Evolutionary conservation across 202 grass and related monocot species (phyloP), one percentile per base, ranked within the genome.

Genomic region (Dendrocalamus latiflorus): DNA sequence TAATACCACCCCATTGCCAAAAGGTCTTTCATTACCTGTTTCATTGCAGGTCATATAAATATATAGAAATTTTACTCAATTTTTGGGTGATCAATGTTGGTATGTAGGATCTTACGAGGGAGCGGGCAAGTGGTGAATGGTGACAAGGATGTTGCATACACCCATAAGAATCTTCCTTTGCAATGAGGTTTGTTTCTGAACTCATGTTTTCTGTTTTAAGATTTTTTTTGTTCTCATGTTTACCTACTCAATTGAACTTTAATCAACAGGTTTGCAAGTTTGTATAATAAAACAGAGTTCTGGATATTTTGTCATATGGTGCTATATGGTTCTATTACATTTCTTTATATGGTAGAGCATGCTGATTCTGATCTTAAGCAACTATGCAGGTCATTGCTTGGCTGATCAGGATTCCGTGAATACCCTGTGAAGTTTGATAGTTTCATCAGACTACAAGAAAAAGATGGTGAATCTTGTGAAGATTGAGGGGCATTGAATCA

Each of bases 61-160:
- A 51, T 78, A 45, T 17, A 22, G 65, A 4, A 16, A 22, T 21
- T 41, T 39, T 39, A 34, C 57, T 76, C 63, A 57, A 21, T 60
- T 73, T 76, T 66, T 85, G 68, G 3, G 26, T 81, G 50, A 10
- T 64, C 26, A 81, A 36, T 68, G 41, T 80, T 90, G 12, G 36
- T 70, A 5, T 92, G 75, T 75, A 99, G 96, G 96, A 90, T 99
- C 72, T 84, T 99, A 83, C 89, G 75, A 78, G 96, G 93, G 5
- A 90, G 20, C n/a, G 96, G 93, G 8, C 93, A 99, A 88, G 71
- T 96, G 13, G 93, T 99, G 77, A 90, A 94, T 50, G 86, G 93
- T 36, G 96, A 99, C 76, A 93, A 94, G 86, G 91, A 75, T 47
- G 62, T 99, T 5, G 50, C 39, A 4, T 96, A 96, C 64, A 96